phyloP scores from a whole-genome alignment of 2,329 filamentous ascomycete species.

The Cladobotryum protrusum region DNA sequence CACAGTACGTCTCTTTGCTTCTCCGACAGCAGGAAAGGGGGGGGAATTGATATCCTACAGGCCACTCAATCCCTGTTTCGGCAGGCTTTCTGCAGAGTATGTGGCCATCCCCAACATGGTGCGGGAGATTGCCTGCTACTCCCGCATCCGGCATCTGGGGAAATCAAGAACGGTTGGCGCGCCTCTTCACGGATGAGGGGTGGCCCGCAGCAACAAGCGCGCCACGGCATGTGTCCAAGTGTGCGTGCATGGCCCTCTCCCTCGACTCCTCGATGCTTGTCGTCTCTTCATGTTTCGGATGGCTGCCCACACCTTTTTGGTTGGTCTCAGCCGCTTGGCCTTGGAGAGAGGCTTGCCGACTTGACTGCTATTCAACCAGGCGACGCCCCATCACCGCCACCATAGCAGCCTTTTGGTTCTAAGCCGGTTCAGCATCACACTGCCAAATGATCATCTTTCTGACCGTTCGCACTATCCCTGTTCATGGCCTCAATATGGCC shows the following conservation, averaged over 20 bases:
- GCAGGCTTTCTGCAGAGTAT: not conserved
- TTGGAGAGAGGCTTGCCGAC: not conserved
- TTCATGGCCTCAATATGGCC: not conserved
- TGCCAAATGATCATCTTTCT: slow-evolving; percentile 3
- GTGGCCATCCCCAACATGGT: not conserved
- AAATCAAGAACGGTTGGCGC: slow-evolving; percentile 3
- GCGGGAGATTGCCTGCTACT: slow-evolving; percentile 4
- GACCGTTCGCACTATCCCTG: not conserved
- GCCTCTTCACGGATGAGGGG: not conserved
- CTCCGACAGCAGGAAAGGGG: not conserved
- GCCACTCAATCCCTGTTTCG: not conserved
- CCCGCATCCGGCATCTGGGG: slow-evolving; percentile 1
- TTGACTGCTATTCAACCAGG: not conserved
- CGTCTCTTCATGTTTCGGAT: not conserved
- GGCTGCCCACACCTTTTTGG: slow-evolving; percentile 7
- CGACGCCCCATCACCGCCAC: slow-evolving; percentile 1
- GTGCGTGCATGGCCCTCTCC: not conserved
- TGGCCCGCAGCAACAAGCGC: not conserved
- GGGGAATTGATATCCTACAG: not conserved
- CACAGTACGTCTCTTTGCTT: not conserved
- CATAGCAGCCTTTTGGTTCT: not conserved
- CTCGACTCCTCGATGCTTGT: too few species aligned
- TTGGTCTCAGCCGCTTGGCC: slow-evolving; percentile 7
- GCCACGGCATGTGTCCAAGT: slow-evolving; percentile 1
- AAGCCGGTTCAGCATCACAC: not conserved